These are phyloP conservation scores for Thielaviopsis musarum DNA, from an alignment of 2,329 filamentous ascomycete genomes.

Conservation along the genomic window DNA sequence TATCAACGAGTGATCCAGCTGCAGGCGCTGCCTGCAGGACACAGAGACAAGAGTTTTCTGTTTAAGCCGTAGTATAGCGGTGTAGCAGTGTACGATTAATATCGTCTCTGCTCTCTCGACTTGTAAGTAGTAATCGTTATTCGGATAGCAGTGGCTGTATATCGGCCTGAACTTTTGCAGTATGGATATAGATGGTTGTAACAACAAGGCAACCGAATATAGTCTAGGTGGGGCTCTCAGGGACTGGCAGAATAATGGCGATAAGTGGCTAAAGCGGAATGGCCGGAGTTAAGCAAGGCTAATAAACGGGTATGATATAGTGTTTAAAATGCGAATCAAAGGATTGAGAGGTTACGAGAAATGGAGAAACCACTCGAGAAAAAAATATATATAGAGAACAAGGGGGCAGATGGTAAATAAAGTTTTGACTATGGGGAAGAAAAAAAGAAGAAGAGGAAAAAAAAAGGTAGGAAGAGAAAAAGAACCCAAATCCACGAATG, in stretches of 20 bases:
- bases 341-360: too few species aligned
- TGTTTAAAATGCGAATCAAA: too few species aligned
- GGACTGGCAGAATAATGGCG: background rate
- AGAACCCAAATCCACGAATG: background rate
- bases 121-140: too few species aligned
- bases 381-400: too few species aligned
- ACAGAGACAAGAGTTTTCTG: background rate
- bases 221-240: background rate
- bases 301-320: too few species aligned
- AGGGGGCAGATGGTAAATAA: too few species aligned
- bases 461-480: background rate
- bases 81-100: too few species aligned
- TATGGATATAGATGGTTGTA: too few species aligned
- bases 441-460: background rate
- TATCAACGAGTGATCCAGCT: background rate
- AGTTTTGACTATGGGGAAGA: background rate
- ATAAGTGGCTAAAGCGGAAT: background rate
- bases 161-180: background rate
- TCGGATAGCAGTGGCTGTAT: background rate
- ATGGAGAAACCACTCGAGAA: too few species aligned
- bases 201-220: too few species aligned
- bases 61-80: too few species aligned
- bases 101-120: too few species aligned
- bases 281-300: background rate
- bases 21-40: background rate